Percentiles rank a stretch among this genome's conserved stretches.
Evolutionary conservation across 2,329 filamentous ascomycete genomes (phyloP).

Genomic region (Pestalotiopsis sp.): DNA sequence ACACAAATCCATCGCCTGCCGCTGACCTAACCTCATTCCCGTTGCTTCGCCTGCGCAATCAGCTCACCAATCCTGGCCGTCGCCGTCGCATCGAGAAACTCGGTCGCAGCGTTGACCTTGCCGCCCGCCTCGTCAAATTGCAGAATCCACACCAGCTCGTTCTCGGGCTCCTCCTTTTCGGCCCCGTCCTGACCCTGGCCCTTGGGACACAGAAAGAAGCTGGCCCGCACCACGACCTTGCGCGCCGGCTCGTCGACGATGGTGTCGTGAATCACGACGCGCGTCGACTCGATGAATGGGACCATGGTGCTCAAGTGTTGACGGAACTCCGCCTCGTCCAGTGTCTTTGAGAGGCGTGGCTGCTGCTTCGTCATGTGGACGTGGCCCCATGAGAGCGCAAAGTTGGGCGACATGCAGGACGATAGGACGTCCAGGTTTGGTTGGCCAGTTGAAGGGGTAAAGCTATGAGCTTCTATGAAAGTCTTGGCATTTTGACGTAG

Average conservation of each 20-base stretch:
- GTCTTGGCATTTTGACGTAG: background rate
- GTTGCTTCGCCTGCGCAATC: background rate
- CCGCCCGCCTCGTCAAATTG: background rate
- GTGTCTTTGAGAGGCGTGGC: background rate
- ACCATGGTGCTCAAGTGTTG: background rate
- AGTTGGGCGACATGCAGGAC: background rate
- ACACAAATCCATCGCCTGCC: background rate
- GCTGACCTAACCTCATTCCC: background rate
- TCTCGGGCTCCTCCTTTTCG: background rate
- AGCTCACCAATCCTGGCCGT: background rate
- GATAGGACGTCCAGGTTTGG: background rate
- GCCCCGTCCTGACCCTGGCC: background rate
- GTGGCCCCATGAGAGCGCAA: background rate
- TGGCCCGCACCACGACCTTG: background rate
- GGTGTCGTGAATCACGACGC: background rate
- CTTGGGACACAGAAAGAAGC: background rate
- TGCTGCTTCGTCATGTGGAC: background rate
- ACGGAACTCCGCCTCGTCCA: background rate
- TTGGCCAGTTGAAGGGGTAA: background rate
- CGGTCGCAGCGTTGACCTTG: background rate
- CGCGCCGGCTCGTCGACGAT: slow-evolving; percentile 3
- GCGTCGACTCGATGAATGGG: background rate
- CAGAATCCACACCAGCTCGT: slow-evolving; percentile 1
- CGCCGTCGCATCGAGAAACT: background rate
- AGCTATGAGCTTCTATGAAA: slow-evolving; percentile 1